These are phyloP conservation scores for Capronia americana DNA, from an alignment of 2,329 filamentous ascomycete genomes.

Conservation along the genomic window DNA sequence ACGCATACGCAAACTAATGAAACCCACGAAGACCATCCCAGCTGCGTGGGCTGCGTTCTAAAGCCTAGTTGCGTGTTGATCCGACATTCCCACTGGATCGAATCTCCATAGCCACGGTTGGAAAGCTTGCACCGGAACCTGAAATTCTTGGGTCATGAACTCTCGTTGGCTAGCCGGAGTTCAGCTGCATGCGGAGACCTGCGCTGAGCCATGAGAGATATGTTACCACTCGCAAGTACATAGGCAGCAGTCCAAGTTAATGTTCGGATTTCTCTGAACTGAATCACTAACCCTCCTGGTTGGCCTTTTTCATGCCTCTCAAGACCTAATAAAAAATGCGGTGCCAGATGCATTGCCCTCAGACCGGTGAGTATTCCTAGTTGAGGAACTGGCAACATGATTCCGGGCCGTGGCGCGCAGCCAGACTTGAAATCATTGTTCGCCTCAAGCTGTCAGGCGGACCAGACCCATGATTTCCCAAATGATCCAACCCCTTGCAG, in stretches of 20 bases:
- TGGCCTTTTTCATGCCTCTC: background rate
- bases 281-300: background rate
- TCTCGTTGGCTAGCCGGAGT: background rate
- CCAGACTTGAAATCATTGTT: background rate
- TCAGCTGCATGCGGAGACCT: background rate
- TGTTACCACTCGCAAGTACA: background rate
- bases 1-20: background rate
- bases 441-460: background rate
- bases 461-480: background rate
- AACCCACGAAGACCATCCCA: background rate
- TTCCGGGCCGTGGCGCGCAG: no score
- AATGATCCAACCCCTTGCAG: background rate
- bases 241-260: background rate
- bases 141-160: background rate
- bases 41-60: background rate
- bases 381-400: background rate
- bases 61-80: background rate
- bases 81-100: background rate
- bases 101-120: background rate
- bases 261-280: background rate
- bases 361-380: background rate
- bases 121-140: slow-evolving; percentile 3
- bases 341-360: background rate
- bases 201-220: background rate
- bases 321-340: background rate